phyloP scores from a whole-genome alignment of 495 filamentous ascomycete genomes.

The Trichocladium antarcticum region DNA sequence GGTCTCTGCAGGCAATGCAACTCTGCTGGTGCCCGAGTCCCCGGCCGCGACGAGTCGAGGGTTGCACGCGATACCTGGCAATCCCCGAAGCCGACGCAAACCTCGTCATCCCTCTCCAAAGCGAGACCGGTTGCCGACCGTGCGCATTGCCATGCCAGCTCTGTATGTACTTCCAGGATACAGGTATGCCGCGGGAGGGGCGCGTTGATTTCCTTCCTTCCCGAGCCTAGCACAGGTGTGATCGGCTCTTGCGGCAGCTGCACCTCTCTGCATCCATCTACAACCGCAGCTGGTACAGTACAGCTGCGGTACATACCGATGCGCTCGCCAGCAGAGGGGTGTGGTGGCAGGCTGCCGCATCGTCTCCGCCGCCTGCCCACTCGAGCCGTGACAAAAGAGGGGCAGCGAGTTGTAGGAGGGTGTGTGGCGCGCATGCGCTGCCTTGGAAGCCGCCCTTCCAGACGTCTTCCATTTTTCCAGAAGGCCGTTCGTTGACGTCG shows the following conservation, averaged over 20 bases:
- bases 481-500: background rate
- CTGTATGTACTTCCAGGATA: no score
- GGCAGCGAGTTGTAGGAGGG: background rate
- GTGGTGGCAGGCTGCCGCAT: no score
- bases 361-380: no score
- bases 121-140: constrained; percentile 3
- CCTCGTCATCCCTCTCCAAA: constrained; percentile 2
- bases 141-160: constrained; percentile 3
- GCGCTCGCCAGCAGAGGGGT: no score
- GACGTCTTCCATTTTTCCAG: constrained; percentile 7
- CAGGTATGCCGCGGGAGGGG: no score
- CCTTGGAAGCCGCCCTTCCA: constrained; percentile 6
- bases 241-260: constrained; percentile 5
- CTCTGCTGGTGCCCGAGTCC: no score
- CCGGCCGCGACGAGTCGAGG: no score
- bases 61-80: no score
- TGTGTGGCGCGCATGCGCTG: background rate
- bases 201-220: constrained; percentile 12
- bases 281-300: background rate
- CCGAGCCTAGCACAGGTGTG: constrained; percentile 15
- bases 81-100: constrained; percentile 6
- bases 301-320: no score
- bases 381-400: no score
- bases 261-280: background rate
- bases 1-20: no score